Evolutionary conservation across 768 basidiomycete species (phyloP), one percentile per base, ranked within the genome.

Genomic region (Lactarius pseudohatsudake): DNA sequence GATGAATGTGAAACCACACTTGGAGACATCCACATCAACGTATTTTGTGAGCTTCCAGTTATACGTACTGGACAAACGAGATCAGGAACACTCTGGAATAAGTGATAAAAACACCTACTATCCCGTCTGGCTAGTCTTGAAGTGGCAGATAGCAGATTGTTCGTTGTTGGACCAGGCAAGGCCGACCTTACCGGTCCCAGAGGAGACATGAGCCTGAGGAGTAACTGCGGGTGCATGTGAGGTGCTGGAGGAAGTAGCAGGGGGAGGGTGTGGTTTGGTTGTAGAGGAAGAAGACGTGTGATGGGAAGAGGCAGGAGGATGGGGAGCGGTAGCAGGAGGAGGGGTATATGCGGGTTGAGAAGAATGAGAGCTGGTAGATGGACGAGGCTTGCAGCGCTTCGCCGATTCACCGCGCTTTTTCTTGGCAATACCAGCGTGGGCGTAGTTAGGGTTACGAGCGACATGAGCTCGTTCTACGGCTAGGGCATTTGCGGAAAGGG

Each of bases 131-230:
- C 43, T 64, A 30, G 81, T 82, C 59, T 80, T 77, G 74, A 85
- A 92, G 71, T 82, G 77, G 16, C 75, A 70, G 56, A 94, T 80
- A 57, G 81, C 75, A 40, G 2, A 0, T 18, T 76, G 64, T 66
- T 81, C 77, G 65, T 85, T 81, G 64, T 86, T 83, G 43, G 87
- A 81, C 88, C 90, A 94, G 26, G 82, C 88, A 22, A 89, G 74
- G 68, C 90, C 85, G 53, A 83, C 80, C 76, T 92, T 91, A 55
- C 65, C 64, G 18, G 40, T 10, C 26, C 38, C 4, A 10, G 61
- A 18, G 47, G 62, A 32, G n/a, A n/a, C n/a, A n/a, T n/a, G n/a
- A 64, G 53, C n/a, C 38, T 62, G 54, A 20, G 71, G 15, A 45
- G 69, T 62, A 55, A 64, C 4, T 11, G 13, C 9, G 10, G 57